A percentile compares a stretch with the other conserved stretches of the same genome.
phyloP scores from a whole-genome alignment of 371 early-diverging fungal genomes.

The Mucor racemosus region DNA sequence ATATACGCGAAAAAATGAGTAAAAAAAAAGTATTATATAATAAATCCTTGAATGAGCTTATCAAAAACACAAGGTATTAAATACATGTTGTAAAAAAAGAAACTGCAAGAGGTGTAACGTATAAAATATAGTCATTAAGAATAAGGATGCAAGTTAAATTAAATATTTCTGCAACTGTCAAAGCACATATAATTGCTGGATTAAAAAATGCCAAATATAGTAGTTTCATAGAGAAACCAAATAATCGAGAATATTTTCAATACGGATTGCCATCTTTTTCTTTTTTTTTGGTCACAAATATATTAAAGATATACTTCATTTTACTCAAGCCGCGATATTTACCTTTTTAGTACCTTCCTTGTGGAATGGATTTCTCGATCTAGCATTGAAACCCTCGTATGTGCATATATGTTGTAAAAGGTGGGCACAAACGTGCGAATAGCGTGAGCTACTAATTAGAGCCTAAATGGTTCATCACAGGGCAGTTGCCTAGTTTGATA shows the following conservation, averaged over 20 bases:
- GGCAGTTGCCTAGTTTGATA: background rate
- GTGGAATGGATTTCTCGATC: background rate
- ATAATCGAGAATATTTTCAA: background rate
- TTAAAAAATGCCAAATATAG: background rate
- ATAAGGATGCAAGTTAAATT: background rate
- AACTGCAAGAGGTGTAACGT: background rate
- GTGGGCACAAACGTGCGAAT: background rate
- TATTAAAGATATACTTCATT: background rate
- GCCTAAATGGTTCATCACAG: background rate
- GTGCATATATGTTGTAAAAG: background rate
- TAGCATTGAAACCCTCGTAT: background rate
- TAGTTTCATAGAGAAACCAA: background rate
- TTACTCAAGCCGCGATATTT: background rate
- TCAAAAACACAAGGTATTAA: background rate
- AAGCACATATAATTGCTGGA: background rate
- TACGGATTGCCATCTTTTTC: background rate
- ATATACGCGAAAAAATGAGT: background rate
- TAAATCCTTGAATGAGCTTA: background rate
- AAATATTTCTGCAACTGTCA: background rate
- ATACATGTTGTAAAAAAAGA: background rate
- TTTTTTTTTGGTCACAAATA: too few species aligned
- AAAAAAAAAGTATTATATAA: background rate
- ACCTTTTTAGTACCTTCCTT: background rate
- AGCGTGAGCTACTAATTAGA: background rate
- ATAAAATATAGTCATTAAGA: background rate